These are phyloP conservation scores for Neonothopanus nambi DNA, from an alignment of 1,284 basidiomycete genomes.

Conservation along the genomic window DNA sequence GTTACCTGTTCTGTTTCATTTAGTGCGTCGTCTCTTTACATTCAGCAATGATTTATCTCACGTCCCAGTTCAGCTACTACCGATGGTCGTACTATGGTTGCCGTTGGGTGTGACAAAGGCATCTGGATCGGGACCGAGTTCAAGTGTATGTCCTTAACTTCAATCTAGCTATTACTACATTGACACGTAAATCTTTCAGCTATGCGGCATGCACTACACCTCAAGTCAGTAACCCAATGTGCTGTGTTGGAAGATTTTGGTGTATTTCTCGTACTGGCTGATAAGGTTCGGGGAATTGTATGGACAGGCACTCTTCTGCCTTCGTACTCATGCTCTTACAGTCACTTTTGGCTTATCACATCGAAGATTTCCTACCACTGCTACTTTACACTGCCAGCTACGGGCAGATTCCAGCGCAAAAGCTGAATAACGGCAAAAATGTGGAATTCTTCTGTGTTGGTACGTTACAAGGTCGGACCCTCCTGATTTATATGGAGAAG, in stretches of 20 bases:
- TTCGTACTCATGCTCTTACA: conserved; percentile 23
- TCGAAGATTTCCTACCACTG: conserved; percentile 93
- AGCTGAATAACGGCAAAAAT: conserved; percentile 85
- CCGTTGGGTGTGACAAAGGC: conserved; percentile 84
- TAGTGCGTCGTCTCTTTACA: conserved; percentile 50
- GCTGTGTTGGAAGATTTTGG: conserved; percentile 86
- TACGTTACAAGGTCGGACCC: conserved; percentile 77
- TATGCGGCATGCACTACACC: conserved; percentile 78
- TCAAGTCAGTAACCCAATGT: conserved; percentile 82
- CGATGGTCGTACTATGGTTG: conserved; percentile 73
- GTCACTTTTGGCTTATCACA: conserved; percentile 87
- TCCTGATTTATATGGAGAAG: conserved; percentile 96
- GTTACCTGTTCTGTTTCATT: conserved; percentile 95
- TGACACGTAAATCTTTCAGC: conserved; percentile 38
- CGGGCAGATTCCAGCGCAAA: conserved; percentile 79
- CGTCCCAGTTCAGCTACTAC: conserved; percentile 49
- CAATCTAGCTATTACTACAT: neutral
- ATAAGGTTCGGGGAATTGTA: conserved; percentile 55
- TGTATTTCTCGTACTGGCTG: conserved; percentile 84
- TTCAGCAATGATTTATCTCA: neutral
- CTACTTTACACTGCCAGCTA: conserved; percentile 63
- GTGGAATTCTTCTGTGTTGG: conserved; percentile 96
- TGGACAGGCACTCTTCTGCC: neutral
- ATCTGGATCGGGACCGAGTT: conserved; percentile 79
- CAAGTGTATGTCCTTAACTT: conserved; percentile 23